These are phyloP conservation scores for Plantago elongata DNA, from an alignment of 257 asterid species.

Conservation along the genomic window DNA sequence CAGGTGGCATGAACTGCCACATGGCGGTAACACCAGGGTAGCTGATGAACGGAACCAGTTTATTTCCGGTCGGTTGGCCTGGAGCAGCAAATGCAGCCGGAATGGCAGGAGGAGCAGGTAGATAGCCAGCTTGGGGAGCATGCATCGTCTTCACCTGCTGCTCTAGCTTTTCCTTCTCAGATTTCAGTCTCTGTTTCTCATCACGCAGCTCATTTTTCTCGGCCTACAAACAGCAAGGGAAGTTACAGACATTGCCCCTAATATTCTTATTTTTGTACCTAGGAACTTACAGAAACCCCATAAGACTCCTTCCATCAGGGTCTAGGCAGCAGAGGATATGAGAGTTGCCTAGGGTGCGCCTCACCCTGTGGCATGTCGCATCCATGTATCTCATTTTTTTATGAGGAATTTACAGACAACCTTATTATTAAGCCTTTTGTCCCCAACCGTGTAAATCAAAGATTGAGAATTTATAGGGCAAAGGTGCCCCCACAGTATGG, in stretches of 20 bases:
- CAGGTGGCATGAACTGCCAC: constrained; percentile 97
- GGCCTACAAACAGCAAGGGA: constrained; percentile 27
- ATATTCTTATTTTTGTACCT: neutral
- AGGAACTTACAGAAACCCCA: neutral
- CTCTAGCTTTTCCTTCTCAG: constrained; percentile 74
- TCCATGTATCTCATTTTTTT: no score
- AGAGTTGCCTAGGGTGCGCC: neutral
- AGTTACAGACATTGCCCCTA: neutral
- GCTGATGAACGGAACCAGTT: constrained; percentile 61
- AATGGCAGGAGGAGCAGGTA: constrained; percentile 48
- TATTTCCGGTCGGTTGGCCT: constrained; percentile 49
- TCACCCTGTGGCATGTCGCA: neutral
- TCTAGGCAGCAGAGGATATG: neutral
- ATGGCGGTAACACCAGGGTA: constrained; percentile 66
- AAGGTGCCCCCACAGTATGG: no score
- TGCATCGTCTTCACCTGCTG: constrained; percentile 55
- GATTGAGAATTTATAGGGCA: no score
- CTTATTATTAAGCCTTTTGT: no score
- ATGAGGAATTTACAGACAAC: no score
- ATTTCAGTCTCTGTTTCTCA: constrained; percentile 70
- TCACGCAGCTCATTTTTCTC: constrained; percentile 77
- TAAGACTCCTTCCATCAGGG: neutral
- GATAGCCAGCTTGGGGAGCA: constrained; percentile 40
- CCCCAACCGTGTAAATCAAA: no score
- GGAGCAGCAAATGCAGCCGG: constrained; percentile 62